Evolutionary conservation across 1,284 basidiomycete species (phyloP).

Genomic region (Sanghuangporus baumii): DNA sequence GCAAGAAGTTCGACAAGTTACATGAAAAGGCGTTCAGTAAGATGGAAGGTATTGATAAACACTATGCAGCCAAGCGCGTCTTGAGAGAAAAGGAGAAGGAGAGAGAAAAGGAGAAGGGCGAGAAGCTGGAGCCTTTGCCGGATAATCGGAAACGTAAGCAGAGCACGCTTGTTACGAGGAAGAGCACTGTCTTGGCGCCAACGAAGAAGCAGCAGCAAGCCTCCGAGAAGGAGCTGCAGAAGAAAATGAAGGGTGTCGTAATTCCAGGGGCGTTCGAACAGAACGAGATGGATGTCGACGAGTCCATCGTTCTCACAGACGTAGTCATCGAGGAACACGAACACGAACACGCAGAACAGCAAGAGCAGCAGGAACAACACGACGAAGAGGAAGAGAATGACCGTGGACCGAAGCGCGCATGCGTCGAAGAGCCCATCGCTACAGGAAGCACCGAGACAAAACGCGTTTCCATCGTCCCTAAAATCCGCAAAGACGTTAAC

Average conservation of each 20-base stretch:
- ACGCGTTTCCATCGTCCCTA: slow-evolving; percentile 30
- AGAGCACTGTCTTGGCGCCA: slow-evolving; percentile 28
- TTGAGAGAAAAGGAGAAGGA: slow-evolving; percentile 15
- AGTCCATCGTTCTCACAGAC: slow-evolving; percentile 21
- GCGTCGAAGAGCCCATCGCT: slow-evolving; percentile 29
- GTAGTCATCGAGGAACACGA: slow-evolving; percentile 36
- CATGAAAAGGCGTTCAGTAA: slow-evolving; percentile 62
- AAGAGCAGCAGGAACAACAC: background rate
- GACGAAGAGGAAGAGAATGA: slow-evolving; percentile 19
- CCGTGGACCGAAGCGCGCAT: slow-evolving; percentile 37
- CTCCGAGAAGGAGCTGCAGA: slow-evolving; percentile 23
- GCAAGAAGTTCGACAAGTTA: slow-evolving; percentile 49
- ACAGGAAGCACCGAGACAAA: slow-evolving; percentile 25
- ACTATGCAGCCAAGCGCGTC: slow-evolving; percentile 48
- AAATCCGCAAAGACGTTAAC: slow-evolving; percentile 6
- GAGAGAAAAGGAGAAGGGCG: background rate
- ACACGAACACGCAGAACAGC: slow-evolving; percentile 4
- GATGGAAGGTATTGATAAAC: slow-evolving; percentile 71
- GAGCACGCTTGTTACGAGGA: slow-evolving; percentile 18
- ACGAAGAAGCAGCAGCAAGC: slow-evolving; percentile 30
- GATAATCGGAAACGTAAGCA: slow-evolving; percentile 25
- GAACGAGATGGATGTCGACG: slow-evolving; percentile 28
- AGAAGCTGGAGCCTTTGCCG: slow-evolving; percentile 9
- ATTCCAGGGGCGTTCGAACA: slow-evolving; percentile 54
- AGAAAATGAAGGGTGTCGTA: slow-evolving; percentile 23